Evolutionary conservation across 2,329 filamentous ascomycete species (phyloP), one percentile per base, ranked within the genome.

Genomic region (Grosmannia penicillata): DNA sequence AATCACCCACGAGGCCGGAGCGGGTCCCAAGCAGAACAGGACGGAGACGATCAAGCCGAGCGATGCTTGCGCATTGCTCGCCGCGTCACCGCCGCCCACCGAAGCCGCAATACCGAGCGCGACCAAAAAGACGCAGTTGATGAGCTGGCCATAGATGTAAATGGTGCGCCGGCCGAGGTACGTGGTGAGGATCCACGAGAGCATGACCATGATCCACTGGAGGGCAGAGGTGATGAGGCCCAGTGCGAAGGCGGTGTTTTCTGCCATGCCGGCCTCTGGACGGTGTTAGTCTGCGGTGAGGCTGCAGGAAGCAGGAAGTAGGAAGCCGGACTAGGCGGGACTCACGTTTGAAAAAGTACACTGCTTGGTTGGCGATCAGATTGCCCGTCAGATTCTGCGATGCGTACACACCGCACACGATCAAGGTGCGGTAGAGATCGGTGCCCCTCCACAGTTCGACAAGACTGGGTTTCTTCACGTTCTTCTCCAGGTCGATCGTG

Each of bases 131-230:
- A 27, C 15, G 15, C 37, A 28, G 33, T 45, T 47, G 29, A 38
- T 27, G 19, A 32, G 19, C 14, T 36, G 30, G 19, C 48, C 47
- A 31, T 34, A 47, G 17, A 49, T 28, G 33, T 45, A 48, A 19
- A 48, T 41, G 28, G 37, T 43, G 23, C 47, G 45, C 15, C 47
- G 43, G 22, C 43, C 42, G 14, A 45, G 36, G 33, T 37, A 41
- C 1, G 68, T 66, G 13, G 72, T 79, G 36, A 81, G 66, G 40
- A 78, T 56, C 76, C 76, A 80, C 41, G 75, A 80, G 30, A 75
- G 60, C 66, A 77, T 77, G 53, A 76, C 72, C 43, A 75, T 64
- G 52, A 81, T 55, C 55, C 56, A 61, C 51, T 77, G 71, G 3
- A 80, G 71, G 35, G 65, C 70, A 0, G 75, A 78, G 37, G 69